These are phyloP conservation scores for Mimosa pudica DNA, from an alignment of 306 rosid species.

Conservation along the genomic window DNA sequence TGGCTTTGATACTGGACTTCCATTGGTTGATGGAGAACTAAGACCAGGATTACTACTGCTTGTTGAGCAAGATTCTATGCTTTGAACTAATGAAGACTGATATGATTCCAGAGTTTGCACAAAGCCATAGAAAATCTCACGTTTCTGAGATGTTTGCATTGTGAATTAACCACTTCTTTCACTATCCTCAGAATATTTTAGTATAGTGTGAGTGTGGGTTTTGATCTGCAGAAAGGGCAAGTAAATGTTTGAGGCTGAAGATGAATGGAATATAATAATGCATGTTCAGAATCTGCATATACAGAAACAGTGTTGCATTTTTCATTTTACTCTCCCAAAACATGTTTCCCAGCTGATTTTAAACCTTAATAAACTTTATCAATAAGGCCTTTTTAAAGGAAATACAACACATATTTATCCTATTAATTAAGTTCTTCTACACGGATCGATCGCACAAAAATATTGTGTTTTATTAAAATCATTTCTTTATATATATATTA, in stretches of 20 bases:
- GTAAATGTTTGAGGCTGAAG: background rate
- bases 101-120: slow-evolving; percentile 54
- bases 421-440: too few species aligned
- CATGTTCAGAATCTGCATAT: background rate
- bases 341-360: background rate
- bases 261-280: background rate
- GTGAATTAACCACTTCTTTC: slow-evolving; percentile 25
- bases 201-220: background rate
- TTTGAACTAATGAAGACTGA: slow-evolving; percentile 43
- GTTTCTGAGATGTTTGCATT: slow-evolving; percentile 59
- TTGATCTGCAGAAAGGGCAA: slow-evolving; percentile 44
- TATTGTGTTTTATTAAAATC: too few species aligned
- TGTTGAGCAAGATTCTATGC: slow-evolving; percentile 52
- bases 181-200: slow-evolving; percentile 13
- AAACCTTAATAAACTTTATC: background rate
- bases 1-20: slow-evolving; percentile 51
- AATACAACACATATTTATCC: background rate
- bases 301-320: background rate
- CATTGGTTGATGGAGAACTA: slow-evolving; percentile 56
- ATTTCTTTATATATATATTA: too few species aligned
- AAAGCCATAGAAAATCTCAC: slow-evolving; percentile 44
- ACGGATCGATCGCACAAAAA: too few species aligned
- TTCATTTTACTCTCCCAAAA: background rate
- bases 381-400: too few species aligned
- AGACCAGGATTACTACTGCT: slow-evolving; percentile 44